Percentiles rank a stretch among this genome's conserved stretches.
phyloP scores from a whole-genome alignment of 1,284 basidiomycete species.

The Melampsora americana region DNA sequence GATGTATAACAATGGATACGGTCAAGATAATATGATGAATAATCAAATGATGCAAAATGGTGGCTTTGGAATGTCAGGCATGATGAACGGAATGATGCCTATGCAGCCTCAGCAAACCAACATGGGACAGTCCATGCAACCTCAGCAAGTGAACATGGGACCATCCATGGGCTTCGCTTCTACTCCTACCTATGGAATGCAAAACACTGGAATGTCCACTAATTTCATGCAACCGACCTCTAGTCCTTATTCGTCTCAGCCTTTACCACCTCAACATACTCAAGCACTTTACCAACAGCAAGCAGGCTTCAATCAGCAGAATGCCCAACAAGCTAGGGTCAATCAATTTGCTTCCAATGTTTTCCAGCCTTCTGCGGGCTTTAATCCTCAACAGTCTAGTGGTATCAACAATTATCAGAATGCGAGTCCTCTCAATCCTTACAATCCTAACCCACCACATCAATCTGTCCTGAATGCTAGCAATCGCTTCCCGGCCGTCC shows the following conservation, averaged over 20 bases:
- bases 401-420: background rate
- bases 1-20: conserved; percentile 22
- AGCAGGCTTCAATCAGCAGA: conserved; percentile 28
- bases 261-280: conserved; percentile 39
- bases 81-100: background rate
- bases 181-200: conserved; percentile 4
- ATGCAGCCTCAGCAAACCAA: conserved; percentile 25
- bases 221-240: conserved; percentile 3
- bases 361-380: conserved; percentile 30
- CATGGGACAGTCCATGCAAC: conserved; percentile 7
- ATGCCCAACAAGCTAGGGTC: conserved; percentile 26
- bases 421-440: conserved; percentile 37
- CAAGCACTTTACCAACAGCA: conserved; percentile 39
- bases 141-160: conserved; percentile 7
- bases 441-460: conserved; percentile 40
- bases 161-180: conserved; percentile 9
- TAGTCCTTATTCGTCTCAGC: conserved; percentile 17
- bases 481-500: conserved; percentile 34
- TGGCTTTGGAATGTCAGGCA: conserved; percentile 27
- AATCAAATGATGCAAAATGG: conserved; percentile 30
- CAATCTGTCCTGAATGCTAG: conserved; percentile 38
- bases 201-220: background rate
- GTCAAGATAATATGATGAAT: conserved; percentile 8
- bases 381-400: background rate
- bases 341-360: conserved; percentile 41